Evolutionary conservation across 2,329 filamentous ascomycete genomes (phyloP).

Genomic region (Incumbomyces lentus): DNA sequence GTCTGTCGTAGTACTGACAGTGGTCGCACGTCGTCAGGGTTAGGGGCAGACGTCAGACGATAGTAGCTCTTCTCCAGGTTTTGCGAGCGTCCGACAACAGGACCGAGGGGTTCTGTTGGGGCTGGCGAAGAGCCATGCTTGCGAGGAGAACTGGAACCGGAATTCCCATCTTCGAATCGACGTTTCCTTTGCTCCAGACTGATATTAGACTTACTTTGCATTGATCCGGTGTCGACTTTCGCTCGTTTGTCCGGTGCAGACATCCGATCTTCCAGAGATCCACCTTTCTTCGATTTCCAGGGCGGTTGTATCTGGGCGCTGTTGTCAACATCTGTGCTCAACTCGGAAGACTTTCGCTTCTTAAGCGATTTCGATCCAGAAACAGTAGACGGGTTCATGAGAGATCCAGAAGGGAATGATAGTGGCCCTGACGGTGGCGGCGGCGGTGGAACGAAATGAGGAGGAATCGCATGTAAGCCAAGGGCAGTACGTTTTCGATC

Average conservation of each 20-base stretch:
- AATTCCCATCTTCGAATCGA: constrained; percentile 58
- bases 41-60: constrained; percentile 80
- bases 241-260: constrained; percentile 46
- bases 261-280: constrained; percentile 60
- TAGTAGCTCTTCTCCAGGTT: constrained; percentile 88
- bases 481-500: constrained; percentile 43
- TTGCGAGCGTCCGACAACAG: constrained; percentile 77
- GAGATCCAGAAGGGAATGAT: constrained; percentile 13
- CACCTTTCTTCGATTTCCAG: constrained; percentile 57
- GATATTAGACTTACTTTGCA: constrained; percentile 79
- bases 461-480: constrained; percentile 14
- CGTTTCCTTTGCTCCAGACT: constrained; percentile 79
- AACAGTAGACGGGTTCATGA: constrained; percentile 20
- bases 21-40: constrained; percentile 79
- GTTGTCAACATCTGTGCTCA: constrained; percentile 45
- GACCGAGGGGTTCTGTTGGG: constrained; percentile 42
- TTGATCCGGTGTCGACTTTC: constrained; percentile 40
- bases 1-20: constrained; percentile 70
- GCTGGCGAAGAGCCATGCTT: constrained; percentile 35
- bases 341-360: constrained; percentile 73
- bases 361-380: constrained; percentile 35
- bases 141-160: constrained; percentile 31
- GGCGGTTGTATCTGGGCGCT: constrained; percentile 45
- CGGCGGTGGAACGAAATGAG: constrained; percentile 16
- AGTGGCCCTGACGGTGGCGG: constrained; percentile 19